These are phyloP conservation scores for Coprinellus micaceus DNA, from an alignment of 768 basidiomycete genomes.

Conservation along the genomic window DNA sequence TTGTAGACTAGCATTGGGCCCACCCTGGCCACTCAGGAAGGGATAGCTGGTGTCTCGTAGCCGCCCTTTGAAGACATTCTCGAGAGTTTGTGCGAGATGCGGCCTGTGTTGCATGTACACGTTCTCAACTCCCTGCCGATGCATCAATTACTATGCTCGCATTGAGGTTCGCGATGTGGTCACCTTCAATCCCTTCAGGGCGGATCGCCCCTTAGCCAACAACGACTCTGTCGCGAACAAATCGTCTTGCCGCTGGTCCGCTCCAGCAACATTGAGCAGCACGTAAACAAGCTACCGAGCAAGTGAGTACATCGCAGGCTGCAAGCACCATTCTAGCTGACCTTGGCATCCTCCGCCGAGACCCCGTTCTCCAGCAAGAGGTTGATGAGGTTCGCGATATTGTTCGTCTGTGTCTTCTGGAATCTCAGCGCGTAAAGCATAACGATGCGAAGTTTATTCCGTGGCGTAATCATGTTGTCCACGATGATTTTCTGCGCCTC, in stretches of 20 bases:
- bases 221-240: conserved; percentile 94
- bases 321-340: conserved; percentile 23
- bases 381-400: conserved; percentile 77
- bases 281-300: conserved; percentile 80
- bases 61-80: conserved; percentile 81
- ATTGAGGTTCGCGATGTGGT: conserved; percentile 5
- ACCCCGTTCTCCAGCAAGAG: conserved; percentile 74
- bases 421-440: conserved; percentile 93
- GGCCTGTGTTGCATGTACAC: conserved; percentile 98
- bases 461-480: conserved; percentile 61
- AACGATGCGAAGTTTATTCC: conserved; percentile 86
- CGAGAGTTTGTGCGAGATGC: conserved; percentile 88
- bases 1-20: conserved; percentile 67
- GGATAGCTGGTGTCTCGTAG: conserved; percentile 88
- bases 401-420: conserved; percentile 81
- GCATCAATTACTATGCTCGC: not conserved
- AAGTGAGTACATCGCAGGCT: conserved; percentile 8
- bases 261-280: conserved; percentile 87
- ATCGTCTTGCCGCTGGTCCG: conserved; percentile 96
- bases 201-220: conserved; percentile 90
- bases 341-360: conserved; percentile 70
- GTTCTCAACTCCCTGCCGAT: conserved; percentile 89
- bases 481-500: conserved; percentile 77
- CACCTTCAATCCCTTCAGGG: conserved; percentile 92
- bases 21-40: conserved; percentile 63